Base-by-base conservation (phyloP, 345 rosid species). In the Limnanthes douglasii region DNA sequence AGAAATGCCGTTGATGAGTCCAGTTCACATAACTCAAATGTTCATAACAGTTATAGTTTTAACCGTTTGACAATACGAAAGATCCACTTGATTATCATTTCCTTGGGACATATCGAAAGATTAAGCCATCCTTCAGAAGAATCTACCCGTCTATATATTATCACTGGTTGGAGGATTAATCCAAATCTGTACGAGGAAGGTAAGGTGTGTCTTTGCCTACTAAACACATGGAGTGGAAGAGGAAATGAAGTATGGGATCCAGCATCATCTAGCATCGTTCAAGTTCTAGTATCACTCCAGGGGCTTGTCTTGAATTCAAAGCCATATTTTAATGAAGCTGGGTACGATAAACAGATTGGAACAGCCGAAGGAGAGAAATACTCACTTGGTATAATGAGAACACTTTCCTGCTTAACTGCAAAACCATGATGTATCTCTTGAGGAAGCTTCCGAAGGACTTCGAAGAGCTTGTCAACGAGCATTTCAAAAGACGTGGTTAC, bases 221-320 rank as follows among this genome's bases (percentile, higher is more conserved):
- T 92, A 26, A 92, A 81, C 57, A 92, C 99, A 22, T 92, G 99
- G 99, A 64, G 86, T 25, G 99, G 99, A 44, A 69, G 70, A 59
- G 95, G 93, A 60, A 85, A 78, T 30, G 96, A 92, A 78, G 93
- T 81, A 10, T 92, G 99, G 99, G 85, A 78, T 72, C 70, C 99
- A 28, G 48, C 29, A 10, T 81, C 90, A 45, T 85, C 96, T 13
- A 92, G 96, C 73, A 92, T 92, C 59, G 94, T 85, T 64, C 99
- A 92, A 62, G 90, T 92, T 35, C 68, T 92, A 43, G 96, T 92
- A 53, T 92, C 99, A 46, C 85, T 92, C 23, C 99, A 92, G 58
- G 99, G 96, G 18, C 51, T 92, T 48, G 99, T 92, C 51, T 70
- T 92, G 40, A 92, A 92, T 61, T 61, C 93, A n/a, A 85, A 56